Conservation (phyloP, 2,329 filamentous ascomycete species). For the Shiraia bambusicola region DNA sequence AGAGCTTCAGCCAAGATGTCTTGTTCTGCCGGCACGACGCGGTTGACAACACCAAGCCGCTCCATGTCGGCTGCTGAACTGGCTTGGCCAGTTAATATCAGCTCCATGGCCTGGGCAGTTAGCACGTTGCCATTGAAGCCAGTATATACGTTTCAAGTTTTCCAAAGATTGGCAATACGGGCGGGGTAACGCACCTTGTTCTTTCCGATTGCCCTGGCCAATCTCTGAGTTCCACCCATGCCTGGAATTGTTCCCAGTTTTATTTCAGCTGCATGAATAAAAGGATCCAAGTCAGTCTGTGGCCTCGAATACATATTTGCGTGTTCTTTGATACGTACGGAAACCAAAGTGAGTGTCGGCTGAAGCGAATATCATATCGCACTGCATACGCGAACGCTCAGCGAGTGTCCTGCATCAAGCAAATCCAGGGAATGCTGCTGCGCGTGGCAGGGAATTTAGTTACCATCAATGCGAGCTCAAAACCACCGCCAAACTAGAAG, state of each 20-base stretch:
- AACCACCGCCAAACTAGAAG: slow-evolving; percentile 73
- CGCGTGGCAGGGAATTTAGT: slow-evolving; percentile 1
- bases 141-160: slow-evolving; percentile 7
- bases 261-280: slow-evolving; percentile 64
- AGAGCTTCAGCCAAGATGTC: slow-evolving; percentile 45
- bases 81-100: slow-evolving; percentile 47
- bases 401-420: slow-evolving; percentile 39
- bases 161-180: slow-evolving; percentile 2
- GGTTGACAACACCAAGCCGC: slow-evolving; percentile 46
- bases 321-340: slow-evolving; percentile 39
- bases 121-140: slow-evolving; percentile 10
- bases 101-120: slow-evolving; percentile 46
- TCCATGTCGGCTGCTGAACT: slow-evolving; percentile 44
- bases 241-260: slow-evolving; percentile 91
- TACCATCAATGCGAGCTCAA: slow-evolving; percentile 91
- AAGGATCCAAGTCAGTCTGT: too few species aligned
- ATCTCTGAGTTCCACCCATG: slow-evolving; percentile 82
- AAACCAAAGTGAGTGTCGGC: slow-evolving; percentile 85
- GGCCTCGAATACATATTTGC: too few species aligned
- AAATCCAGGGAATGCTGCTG: background rate
- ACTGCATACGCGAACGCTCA: slow-evolving; percentile 16
- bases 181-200: slow-evolving; percentile 30
- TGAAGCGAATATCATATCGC: slow-evolving; percentile 86
- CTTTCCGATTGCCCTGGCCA: slow-evolving; percentile 65
- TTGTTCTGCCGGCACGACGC: slow-evolving; percentile 36